Percentiles rank a stretch among this genome's conserved stretches.
Conservation (phyloP, 495 filamentous ascomycete genomes). For the Evernia prunastri region DNA sequence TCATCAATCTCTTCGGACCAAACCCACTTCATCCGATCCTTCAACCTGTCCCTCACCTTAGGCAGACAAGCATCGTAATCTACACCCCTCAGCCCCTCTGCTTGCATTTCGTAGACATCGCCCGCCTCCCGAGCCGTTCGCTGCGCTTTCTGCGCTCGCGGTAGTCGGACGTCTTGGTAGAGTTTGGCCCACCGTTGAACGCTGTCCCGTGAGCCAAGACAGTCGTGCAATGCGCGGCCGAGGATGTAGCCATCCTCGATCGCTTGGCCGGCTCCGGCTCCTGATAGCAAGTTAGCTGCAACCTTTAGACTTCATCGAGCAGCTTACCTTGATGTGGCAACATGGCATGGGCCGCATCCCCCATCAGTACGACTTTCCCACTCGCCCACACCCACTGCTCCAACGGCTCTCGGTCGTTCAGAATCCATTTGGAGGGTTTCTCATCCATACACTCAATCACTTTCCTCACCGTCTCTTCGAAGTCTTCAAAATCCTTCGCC, state of each 20-base stretch:
- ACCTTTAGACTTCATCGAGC: background rate
- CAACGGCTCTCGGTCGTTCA: slow-evolving; percentile 38
- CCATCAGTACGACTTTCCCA: slow-evolving; percentile 35
- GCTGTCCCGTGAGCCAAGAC: slow-evolving; percentile 15
- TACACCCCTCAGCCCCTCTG: slow-evolving; percentile 30
- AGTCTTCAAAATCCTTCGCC: slow-evolving; percentile 32
- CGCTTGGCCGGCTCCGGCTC: slow-evolving; percentile 29
- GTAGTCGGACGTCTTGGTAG: slow-evolving; percentile 38
- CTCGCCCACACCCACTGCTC: slow-evolving; percentile 32
- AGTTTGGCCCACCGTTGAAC: slow-evolving; percentile 28
- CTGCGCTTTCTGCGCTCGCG: slow-evolving; percentile 37
- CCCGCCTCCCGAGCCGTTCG: slow-evolving; percentile 34
- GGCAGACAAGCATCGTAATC: slow-evolving; percentile 31
- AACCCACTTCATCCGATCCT: slow-evolving; percentile 33
- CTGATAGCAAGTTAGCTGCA: slow-evolving; percentile 15
- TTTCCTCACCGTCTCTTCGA: slow-evolving; percentile 28
- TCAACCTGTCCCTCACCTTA: slow-evolving; percentile 26
- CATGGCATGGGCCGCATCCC: slow-evolving; percentile 44
- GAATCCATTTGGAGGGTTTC: slow-evolving; percentile 35
- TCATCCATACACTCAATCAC: slow-evolving; percentile 24
- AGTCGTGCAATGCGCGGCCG: slow-evolving; percentile 31
- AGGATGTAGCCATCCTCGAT: slow-evolving; percentile 39
- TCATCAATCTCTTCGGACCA: slow-evolving; percentile 34
- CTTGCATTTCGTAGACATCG: slow-evolving; percentile 34
- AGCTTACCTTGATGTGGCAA: slow-evolving; percentile 31